Percentiles rank a stretch among this genome's conserved stretches.
Evolutionary conservation across 306 rosid species (phyloP).

Genomic region (Pterocarpus santalinus): DNA sequence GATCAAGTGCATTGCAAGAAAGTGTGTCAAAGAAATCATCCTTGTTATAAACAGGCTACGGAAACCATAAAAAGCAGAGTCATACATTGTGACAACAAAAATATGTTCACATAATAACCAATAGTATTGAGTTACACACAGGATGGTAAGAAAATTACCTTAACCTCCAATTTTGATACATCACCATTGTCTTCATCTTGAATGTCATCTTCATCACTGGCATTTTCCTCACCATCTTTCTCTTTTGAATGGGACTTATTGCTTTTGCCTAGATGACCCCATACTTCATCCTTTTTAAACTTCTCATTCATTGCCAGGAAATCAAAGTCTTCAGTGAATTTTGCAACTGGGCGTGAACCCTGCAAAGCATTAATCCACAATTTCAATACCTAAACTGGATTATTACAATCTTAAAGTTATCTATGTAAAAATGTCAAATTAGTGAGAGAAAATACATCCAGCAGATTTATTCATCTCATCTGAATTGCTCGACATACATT

Average conservation of each 20-base stretch:
- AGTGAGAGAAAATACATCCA: not conserved
- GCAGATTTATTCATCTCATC: conserved; percentile 4
- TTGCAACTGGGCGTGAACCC: conserved; percentile 54
- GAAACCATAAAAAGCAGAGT: conserved; percentile 40
- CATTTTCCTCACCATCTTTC: conserved; percentile 51
- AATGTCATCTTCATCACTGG: conserved; percentile 34
- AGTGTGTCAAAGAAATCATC: conserved; percentile 66
- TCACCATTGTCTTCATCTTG: conserved; percentile 48
- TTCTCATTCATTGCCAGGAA: conserved; percentile 72
- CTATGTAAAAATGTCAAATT: not conserved
- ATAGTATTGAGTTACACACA: conserved; percentile 17
- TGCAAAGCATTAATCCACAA: conserved; percentile 38
- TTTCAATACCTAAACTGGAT: conserved; percentile 24
- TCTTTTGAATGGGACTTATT: conserved; percentile 50
- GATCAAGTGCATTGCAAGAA: conserved; percentile 54
- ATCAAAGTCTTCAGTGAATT: conserved; percentile 66
- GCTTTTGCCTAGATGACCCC: conserved; percentile 67
- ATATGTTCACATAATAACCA: not conserved
- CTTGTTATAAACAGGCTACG: conserved; percentile 58
- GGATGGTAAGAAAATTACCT: conserved; percentile 42
- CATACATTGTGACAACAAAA: conserved; percentile 4
- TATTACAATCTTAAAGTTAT: conserved; percentile 8
- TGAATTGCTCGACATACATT: conserved; percentile 14
- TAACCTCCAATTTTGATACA: conserved; percentile 37
- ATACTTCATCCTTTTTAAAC: conserved; percentile 70